Conservation (phyloP, 352 stramenopile genomes). For the Globisporangium irregulare region DNA sequence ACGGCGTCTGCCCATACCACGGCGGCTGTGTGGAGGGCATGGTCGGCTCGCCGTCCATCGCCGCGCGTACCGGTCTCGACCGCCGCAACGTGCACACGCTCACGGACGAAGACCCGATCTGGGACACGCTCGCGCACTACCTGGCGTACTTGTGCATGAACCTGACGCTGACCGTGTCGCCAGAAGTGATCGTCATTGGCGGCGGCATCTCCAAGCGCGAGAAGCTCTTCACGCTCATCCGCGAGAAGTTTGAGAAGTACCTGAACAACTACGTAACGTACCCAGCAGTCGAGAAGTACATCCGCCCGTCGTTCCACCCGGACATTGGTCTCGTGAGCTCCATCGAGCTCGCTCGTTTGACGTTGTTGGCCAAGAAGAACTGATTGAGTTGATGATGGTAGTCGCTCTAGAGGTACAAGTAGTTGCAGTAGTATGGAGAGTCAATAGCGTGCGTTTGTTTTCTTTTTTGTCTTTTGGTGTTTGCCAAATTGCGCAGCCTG, state of each 20-base stretch:
- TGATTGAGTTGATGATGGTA: background rate
- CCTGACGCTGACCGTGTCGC: slow-evolving; percentile 90
- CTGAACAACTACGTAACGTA: slow-evolving; percentile 83
- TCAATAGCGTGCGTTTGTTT: slow-evolving; percentile 17
- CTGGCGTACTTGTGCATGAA: slow-evolving; percentile 94
- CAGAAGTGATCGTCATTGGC: slow-evolving; percentile 95
- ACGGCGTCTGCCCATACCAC: slow-evolving; percentile 88
- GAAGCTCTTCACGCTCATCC: slow-evolving; percentile 82
- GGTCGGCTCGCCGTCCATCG: slow-evolving; percentile 87
- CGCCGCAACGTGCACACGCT: slow-evolving; percentile 69
- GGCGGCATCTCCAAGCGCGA: slow-evolving; percentile 93
- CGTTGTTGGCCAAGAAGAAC: slow-evolving; percentile 32
- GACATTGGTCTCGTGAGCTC: slow-evolving; percentile 83
- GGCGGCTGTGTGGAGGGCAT: slow-evolving; percentile 93
- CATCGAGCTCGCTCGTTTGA: slow-evolving; percentile 70
- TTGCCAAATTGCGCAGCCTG: background rate
- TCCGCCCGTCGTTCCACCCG: slow-evolving; percentile 80
- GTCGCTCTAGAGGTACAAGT: slow-evolving; percentile 3
- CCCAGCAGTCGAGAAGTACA: slow-evolving; percentile 70
- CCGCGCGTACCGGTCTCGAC: slow-evolving; percentile 80
- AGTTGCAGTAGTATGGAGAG: slow-evolving; percentile 5
- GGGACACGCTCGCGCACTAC: slow-evolving; percentile 94
- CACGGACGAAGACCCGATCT: slow-evolving; percentile 87
- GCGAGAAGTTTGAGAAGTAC: slow-evolving; percentile 71
- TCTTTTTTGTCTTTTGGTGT: background rate